A percentile compares a stretch with the other conserved stretches of the same genome.
Conservation (phyloP, 108 stramenopile species). For the Conticribra weissflogii region DNA sequence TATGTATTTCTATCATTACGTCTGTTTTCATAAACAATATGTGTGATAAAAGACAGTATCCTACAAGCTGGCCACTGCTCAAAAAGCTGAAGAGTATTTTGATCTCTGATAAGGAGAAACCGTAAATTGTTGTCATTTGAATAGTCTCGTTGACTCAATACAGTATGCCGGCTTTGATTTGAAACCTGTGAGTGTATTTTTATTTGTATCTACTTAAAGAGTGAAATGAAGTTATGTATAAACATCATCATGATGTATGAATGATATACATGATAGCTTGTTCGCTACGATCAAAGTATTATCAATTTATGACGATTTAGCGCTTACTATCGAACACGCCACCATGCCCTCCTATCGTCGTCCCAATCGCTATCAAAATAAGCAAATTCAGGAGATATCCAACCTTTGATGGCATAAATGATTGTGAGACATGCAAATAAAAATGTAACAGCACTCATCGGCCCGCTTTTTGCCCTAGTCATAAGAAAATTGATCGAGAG, state of each 20-base stretch:
- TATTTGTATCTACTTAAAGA: too few relatives aligned
- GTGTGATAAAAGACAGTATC: slow-evolving; percentile 31
- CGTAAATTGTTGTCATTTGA: too few relatives aligned
- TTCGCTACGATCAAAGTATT: too few relatives aligned
- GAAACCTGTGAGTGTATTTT: too few relatives aligned
- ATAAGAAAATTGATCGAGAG: slow-evolving; percentile 28
- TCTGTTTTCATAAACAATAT: slow-evolving; percentile 29
- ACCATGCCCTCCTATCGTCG: slow-evolving; percentile 5
- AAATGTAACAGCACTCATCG: slow-evolving; percentile 41
- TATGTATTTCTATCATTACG: slow-evolving; percentile 4
- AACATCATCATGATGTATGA: too few relatives aligned
- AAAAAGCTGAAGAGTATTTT: not conserved
- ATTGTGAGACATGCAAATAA: slow-evolving; percentile 31
- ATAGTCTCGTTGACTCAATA: too few relatives aligned
- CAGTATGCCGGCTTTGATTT: too few relatives aligned
- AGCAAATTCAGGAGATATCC: slow-evolving; percentile 36
- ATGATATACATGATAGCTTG: too few relatives aligned
- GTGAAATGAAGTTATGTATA: too few relatives aligned
- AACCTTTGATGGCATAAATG: slow-evolving; percentile 29
- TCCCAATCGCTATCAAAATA: slow-evolving; percentile 34
- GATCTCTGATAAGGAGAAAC: too few relatives aligned
- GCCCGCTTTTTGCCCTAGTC: slow-evolving; percentile 24
- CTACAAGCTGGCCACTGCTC: slow-evolving; percentile 7
- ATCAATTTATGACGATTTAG: too few relatives aligned
- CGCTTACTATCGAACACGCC: not conserved